A percentile compares a stretch with the other conserved stretches of the same genome.
Conservation (phyloP, 805 yeast species). For the Cyberlindnera mississippiensis region DNA sequence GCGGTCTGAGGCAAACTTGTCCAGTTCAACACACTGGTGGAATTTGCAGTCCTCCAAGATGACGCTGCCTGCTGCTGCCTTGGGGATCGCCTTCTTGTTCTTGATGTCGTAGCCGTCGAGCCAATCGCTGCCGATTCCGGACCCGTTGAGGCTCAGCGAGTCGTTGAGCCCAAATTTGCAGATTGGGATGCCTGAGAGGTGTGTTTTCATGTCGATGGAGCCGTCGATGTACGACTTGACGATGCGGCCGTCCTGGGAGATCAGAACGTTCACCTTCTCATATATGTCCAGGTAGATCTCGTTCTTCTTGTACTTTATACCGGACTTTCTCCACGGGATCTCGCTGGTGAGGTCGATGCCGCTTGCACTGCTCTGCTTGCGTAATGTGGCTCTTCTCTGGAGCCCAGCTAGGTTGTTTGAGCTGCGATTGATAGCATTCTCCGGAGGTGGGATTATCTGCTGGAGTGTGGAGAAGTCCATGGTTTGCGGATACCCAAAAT, state of each 20-base stretch:
- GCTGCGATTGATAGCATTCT: neutral
- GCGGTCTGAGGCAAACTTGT: constrained; percentile 60
- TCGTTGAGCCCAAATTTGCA: constrained; percentile 80
- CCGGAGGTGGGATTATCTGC: constrained; percentile 30
- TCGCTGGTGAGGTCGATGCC: constrained; percentile 12
- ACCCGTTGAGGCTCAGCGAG: constrained; percentile 29
- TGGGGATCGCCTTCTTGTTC: constrained; percentile 32
- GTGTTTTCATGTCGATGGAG: constrained; percentile 62
- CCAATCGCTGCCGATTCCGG: constrained; percentile 11
- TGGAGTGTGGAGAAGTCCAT: constrained; percentile 46
- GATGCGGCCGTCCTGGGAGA: constrained; percentile 60
- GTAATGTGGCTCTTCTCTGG: neutral
- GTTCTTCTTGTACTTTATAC: constrained; percentile 74
- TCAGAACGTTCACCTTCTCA: constrained; percentile 69
- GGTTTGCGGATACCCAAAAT: constrained; percentile 73
- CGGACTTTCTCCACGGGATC: constrained; percentile 64
- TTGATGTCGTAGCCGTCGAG: constrained; percentile 28
- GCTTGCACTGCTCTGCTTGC: constrained; percentile 4
- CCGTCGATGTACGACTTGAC: constrained; percentile 77
- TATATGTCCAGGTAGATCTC: constrained; percentile 73
- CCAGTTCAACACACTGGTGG: constrained; percentile 81
- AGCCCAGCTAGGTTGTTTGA: neutral
- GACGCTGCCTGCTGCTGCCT: constrained; percentile 47
- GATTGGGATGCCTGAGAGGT: constrained; percentile 75
- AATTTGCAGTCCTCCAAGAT: constrained; percentile 73